These are phyloP conservation scores for Arthroderma uncinatum DNA, from an alignment of 2,329 filamentous ascomycete genomes.

Conservation along the genomic window DNA sequence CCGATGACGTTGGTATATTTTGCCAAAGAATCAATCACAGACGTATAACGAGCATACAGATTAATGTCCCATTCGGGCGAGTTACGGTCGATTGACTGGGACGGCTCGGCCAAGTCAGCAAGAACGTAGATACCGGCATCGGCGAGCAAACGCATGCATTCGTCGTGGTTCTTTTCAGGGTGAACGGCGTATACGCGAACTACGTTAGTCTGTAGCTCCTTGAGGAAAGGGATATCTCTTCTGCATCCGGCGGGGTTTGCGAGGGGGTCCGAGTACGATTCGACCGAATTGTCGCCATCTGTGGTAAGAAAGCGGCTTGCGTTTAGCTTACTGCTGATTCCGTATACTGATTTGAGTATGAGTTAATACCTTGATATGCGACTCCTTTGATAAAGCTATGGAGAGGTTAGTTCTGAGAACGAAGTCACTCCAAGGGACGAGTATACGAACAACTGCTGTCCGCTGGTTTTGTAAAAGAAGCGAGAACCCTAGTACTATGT, in stretches of 20 bases:
- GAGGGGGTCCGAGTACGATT: conserved; percentile 70
- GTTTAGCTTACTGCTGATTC: neutral
- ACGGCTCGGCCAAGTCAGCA: conserved; percentile 76
- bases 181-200: conserved; percentile 94
- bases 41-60: conserved; percentile 69
- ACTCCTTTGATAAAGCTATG: conserved; percentile 74
- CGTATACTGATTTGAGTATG: too few species aligned
- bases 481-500: conserved; percentile 50
- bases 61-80: conserved; percentile 67
- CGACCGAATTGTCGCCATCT: conserved; percentile 41
- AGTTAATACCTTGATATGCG: conserved; percentile 59
- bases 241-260: conserved; percentile 59
- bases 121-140: conserved; percentile 90
- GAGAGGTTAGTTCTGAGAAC: conserved; percentile 12
- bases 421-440: conserved; percentile 7
- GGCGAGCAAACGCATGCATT: conserved; percentile 73
- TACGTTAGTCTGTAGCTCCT: conserved; percentile 72
- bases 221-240: conserved; percentile 74
- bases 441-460: conserved; percentile 52
- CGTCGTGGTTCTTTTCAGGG: conserved; percentile 62
- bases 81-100: conserved; percentile 73
- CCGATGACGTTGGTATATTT: conserved; percentile 86
- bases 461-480: conserved; percentile 81
- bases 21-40: conserved; percentile 68
- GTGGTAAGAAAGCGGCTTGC: conserved; percentile 27